These are phyloP conservation scores for Cyanidiococcus yangmingshanensis DNA, from an alignment of 23 red algal genomes.

Conservation along the genomic window DNA sequence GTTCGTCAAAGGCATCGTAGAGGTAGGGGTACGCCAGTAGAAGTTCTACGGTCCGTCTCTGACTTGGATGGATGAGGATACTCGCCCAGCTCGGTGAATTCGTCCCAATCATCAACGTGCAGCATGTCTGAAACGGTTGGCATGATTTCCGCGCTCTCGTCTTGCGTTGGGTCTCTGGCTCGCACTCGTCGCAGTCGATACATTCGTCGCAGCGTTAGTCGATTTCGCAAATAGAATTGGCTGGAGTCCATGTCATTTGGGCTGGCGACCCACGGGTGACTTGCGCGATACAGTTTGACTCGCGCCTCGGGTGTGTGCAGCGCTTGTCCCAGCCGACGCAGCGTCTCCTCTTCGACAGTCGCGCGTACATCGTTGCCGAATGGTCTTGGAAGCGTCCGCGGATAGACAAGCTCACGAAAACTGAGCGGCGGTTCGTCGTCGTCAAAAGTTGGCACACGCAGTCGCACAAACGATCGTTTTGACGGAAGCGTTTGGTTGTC, in stretches of 20 bases:
- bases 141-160: background rate
- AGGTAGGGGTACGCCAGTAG: slow-evolving; percentile 74
- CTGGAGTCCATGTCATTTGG: background rate
- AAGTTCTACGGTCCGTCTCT: slow-evolving; percentile 68
- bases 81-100: slow-evolving; percentile 94
- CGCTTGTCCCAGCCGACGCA: slow-evolving; percentile 1
- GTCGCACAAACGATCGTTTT: slow-evolving; percentile 40
- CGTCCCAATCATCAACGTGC: slow-evolving; percentile 88
- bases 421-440: slow-evolving; percentile 38
- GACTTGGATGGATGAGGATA: slow-evolving; percentile 56
- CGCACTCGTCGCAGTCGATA: background rate
- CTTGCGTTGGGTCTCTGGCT: background rate
- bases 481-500: slow-evolving; percentile 11
- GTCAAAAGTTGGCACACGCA: slow-evolving; percentile 84
- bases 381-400: slow-evolving; percentile 18
- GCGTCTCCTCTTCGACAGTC: slow-evolving; percentile 9
- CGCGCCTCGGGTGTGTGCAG: slow-evolving; percentile 11
- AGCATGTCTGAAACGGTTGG: background rate
- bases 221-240: slow-evolving; percentile 9
- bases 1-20: slow-evolving; percentile 40
- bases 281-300: background rate
- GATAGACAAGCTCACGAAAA: background rate
- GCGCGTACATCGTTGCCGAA: slow-evolving; percentile 41
- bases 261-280: background rate
- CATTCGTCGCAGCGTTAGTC: background rate